These are phyloP conservation scores for Globisporangium rhizosaccharum DNA, from an alignment of 352 stramenopile species.

Conservation along the genomic window DNA sequence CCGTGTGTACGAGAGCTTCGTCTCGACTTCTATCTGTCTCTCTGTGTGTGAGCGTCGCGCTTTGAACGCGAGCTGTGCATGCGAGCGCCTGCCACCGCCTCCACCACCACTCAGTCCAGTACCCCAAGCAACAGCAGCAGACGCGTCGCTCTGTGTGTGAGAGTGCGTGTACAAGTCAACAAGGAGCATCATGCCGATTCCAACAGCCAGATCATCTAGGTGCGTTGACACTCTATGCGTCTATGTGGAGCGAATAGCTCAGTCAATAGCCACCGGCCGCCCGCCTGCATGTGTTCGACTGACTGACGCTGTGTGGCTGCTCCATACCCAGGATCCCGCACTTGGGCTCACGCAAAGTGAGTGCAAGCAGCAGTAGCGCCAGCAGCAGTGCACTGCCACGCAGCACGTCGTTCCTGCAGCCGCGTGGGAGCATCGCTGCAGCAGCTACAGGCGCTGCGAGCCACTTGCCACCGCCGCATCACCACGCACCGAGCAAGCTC, in stretches of 20 bases:
- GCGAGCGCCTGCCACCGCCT: no score
- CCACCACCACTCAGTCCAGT: no score
- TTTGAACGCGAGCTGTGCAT: no score
- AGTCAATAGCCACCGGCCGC: neutral
- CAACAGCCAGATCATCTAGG: no score
- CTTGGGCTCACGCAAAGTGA: conserved; percentile 15
- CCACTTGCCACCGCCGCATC: conserved; percentile 5
- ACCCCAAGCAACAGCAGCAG: no score
- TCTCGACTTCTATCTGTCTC: no score
- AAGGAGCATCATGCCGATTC: no score
- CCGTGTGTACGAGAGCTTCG: no score
- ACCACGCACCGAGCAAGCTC: conserved; percentile 5
- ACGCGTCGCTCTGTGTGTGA: no score
- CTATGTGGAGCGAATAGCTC: neutral
- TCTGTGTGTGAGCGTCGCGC: no score
- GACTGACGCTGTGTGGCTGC: neutral
- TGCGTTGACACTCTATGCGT: no score
- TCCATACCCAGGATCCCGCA: conserved; percentile 16
- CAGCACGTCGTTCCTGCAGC: conserved; percentile 17
- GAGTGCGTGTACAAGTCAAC: no score
- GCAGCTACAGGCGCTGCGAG: conserved; percentile 3
- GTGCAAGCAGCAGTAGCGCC: neutral
- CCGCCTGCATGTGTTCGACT: neutral
- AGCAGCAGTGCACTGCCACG: conserved; percentile 4
- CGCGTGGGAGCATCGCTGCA: conserved; percentile 4